A percentile compares a stretch with the other conserved stretches of the same genome.
phyloP scores from a whole-genome alignment of 176 grass and related monocot species.

The Stipa capillata region DNA sequence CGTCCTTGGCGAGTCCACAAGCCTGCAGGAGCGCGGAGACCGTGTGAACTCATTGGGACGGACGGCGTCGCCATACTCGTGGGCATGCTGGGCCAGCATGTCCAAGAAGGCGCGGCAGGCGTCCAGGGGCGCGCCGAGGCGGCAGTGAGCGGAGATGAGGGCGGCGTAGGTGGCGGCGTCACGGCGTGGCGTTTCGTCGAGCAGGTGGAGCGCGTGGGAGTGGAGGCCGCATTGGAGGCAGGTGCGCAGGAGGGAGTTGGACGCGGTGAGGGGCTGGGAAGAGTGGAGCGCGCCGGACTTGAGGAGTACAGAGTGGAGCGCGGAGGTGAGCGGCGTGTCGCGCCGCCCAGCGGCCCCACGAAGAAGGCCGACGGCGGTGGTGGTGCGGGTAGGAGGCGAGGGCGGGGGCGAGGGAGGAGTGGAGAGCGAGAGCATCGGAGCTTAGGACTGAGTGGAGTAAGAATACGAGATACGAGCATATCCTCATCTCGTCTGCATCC shows the following conservation, averaged over 20 bases:
- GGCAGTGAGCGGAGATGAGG: slow-evolving; percentile 46
- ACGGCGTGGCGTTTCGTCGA: slow-evolving; percentile 55
- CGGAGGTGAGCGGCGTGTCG: neutral
- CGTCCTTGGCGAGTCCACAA: slow-evolving; percentile 40
- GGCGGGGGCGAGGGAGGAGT: neutral
- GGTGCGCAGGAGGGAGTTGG: slow-evolving; percentile 33
- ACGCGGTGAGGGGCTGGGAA: neutral
- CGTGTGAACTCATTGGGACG: slow-evolving; percentile 67
- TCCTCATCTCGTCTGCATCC: neutral
- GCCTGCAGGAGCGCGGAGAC: slow-evolving; percentile 46
- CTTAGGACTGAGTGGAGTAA: neutral
- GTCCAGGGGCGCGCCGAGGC: slow-evolving; percentile 27
- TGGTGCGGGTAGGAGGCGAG: neutral
- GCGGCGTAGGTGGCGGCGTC: slow-evolving; percentile 57
- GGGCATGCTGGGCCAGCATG: slow-evolving; percentile 22
- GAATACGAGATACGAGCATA: neutral
- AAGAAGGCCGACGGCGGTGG: slow-evolving; percentile 28
- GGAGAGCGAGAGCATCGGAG: slow-evolving; percentile 23
- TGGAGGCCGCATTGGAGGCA: slow-evolving; percentile 44
- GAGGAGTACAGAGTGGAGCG: slow-evolving; percentile 33
- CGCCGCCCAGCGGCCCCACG: slow-evolving; percentile 14
- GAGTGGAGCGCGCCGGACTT: slow-evolving; percentile 34
- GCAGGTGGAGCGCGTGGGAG: slow-evolving; percentile 30
- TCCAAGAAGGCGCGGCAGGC: slow-evolving; percentile 45
- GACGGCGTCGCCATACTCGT: neutral